Evolutionary conservation across 805 yeast species (phyloP).

Genomic region (Saccharomycopsis guyanensis): DNA sequence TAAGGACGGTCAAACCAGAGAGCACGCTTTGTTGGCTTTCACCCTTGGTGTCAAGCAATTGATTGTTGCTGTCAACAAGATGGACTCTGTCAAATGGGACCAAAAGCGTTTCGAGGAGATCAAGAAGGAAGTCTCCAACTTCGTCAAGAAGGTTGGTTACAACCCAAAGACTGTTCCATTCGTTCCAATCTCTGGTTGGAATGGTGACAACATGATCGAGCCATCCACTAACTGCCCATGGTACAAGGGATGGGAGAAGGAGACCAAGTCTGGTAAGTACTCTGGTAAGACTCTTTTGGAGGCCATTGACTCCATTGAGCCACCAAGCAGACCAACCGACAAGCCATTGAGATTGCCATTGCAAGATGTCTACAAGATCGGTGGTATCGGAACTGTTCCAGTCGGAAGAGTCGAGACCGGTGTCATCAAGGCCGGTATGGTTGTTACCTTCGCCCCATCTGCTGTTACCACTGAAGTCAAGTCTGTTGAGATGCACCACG

Average conservation of each 20-base stretch:
- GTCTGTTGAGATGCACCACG: conserved; percentile 87
- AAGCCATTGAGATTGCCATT: conserved; percentile 86
- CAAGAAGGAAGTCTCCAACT: conserved; percentile 64
- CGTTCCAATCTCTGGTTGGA: conserved; percentile 90
- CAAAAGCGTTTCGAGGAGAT: conserved; percentile 72
- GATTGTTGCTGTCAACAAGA: conserved; percentile 89
- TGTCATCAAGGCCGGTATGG: conserved; percentile 86
- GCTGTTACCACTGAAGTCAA: conserved; percentile 86
- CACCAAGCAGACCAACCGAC: conserved; percentile 74
- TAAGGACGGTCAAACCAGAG: conserved; percentile 92
- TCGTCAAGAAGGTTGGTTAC: conserved; percentile 82
- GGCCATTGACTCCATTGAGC: conserved; percentile 79
- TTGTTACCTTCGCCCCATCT: conserved; percentile 84
- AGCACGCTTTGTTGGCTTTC: conserved; percentile 86
- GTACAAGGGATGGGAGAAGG: conserved; percentile 83
- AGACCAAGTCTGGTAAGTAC: conserved; percentile 61
- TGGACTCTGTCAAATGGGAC: conserved; percentile 89
- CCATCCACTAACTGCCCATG: conserved; percentile 74
- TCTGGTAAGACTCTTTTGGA: conserved; percentile 79
- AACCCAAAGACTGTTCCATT: conserved; percentile 75
- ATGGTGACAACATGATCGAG: conserved; percentile 92
- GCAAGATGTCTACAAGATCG: conserved; percentile 89
- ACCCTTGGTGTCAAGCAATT: conserved; percentile 83
- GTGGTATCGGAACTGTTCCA: conserved; percentile 89
- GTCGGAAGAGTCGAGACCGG: conserved; percentile 94